A percentile compares a stretch with the other conserved stretches of the same genome.
Evolutionary conservation across 345 rosid species (phyloP).

Genomic region (Arabidopsis thaliana): TAIR10.1 NC_003076.8:3530501-3531000

Average conservation of each 20-base stretch:
- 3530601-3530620: background rate
- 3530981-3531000: background rate
- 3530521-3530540: background rate
- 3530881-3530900: background rate
- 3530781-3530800: background rate
- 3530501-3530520: background rate
- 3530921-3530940: background rate
- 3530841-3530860: background rate
- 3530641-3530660: background rate
- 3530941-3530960: background rate
- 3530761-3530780: background rate
- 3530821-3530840: background rate
- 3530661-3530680: background rate
- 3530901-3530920: background rate
- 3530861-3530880: background rate
- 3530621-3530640: background rate
- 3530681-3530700: background rate
- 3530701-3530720: background rate
- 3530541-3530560: conserved; percentile 1
- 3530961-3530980: background rate
- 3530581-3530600: background rate
- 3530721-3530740: background rate
- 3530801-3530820: background rate
- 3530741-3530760: background rate
- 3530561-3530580: background rate